Conservation (phyloP, 228 moss, liverwort and hornwort genomes). For the Sphagnum magellanicum region DNA sequence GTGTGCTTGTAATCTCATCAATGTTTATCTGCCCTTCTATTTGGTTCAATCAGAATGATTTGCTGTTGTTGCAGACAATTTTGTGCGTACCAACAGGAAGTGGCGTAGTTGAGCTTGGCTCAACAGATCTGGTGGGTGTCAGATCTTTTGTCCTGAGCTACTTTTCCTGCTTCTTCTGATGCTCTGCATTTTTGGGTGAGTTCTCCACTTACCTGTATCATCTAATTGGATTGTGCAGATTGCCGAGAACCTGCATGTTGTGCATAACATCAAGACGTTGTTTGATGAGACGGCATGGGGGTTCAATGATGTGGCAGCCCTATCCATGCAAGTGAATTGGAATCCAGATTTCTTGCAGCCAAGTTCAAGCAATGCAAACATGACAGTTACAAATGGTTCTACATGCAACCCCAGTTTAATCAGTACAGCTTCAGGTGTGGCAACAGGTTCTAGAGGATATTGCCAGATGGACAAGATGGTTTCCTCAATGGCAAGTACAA, state of each 20-base stretch:
- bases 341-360: slow-evolving; percentile 24
- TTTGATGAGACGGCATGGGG: slow-evolving; percentile 42
- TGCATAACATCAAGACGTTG: slow-evolving; percentile 36
- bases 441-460: slow-evolving; percentile 13
- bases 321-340: slow-evolving; percentile 14
- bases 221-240: slow-evolving; percentile 26
- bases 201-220: neutral
- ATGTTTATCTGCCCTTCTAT: no score
- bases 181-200: no score
- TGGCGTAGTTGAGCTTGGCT: slow-evolving; percentile 89
- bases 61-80: slow-evolving; percentile 49
- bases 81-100: slow-evolving; percentile 57
- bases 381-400: slow-evolving; percentile 14
- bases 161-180: neutral
- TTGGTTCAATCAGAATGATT: no score
- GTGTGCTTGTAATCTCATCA: no score
- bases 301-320: slow-evolving; percentile 22
- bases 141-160: neutral
- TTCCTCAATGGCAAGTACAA: slow-evolving; percentile 25
- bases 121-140: slow-evolving; percentile 59
- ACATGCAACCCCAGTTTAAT: slow-evolving; percentile 18
- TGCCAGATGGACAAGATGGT: slow-evolving; percentile 29
- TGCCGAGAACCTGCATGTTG: slow-evolving; percentile 42
- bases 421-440: slow-evolving; percentile 14
- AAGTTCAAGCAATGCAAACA: slow-evolving; percentile 18